These are phyloP conservation scores for Gossypium aridum DNA, from an alignment of 441 rosid species.

Conservation along the genomic window DNA sequence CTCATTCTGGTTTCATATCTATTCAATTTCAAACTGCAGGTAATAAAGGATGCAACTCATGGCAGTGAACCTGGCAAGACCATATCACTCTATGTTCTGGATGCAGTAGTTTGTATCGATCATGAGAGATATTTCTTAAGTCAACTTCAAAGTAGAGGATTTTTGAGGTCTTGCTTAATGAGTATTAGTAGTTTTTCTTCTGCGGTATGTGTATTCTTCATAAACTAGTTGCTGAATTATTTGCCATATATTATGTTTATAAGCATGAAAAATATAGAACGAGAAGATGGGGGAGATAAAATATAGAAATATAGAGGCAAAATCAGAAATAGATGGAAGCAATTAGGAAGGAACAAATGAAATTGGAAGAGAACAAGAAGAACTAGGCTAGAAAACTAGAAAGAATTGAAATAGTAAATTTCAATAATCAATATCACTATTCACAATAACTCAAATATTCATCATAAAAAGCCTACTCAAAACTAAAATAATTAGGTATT, in stretches of 20 bases:
- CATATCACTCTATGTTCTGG: constrained; percentile 86
- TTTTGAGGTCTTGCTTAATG: constrained; percentile 68
- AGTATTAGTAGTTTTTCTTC: constrained; percentile 63
- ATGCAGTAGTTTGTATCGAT: constrained; percentile 78
- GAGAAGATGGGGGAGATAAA: neutral
- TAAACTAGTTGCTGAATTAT: neutral
- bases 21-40: constrained; percentile 34
- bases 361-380: neutral
- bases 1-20: neutral
- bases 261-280: neutral
- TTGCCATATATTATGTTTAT: neutral
- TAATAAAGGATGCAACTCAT: constrained; percentile 81
- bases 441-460: neutral
- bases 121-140: constrained; percentile 79
- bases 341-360: neutral
- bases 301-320: neutral
- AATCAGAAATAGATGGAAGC: neutral
- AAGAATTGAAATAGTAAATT: neutral
- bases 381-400: neutral
- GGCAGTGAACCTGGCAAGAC: constrained; percentile 96
- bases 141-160: constrained; percentile 96
- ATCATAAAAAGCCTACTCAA: neutral
- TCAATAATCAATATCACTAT: neutral
- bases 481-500: neutral
- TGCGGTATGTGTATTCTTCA: constrained; percentile 44